phyloP scores from a whole-genome alignment of 2,329 filamentous ascomycete genomes.

The Pestalotiopsis sp. region DNA sequence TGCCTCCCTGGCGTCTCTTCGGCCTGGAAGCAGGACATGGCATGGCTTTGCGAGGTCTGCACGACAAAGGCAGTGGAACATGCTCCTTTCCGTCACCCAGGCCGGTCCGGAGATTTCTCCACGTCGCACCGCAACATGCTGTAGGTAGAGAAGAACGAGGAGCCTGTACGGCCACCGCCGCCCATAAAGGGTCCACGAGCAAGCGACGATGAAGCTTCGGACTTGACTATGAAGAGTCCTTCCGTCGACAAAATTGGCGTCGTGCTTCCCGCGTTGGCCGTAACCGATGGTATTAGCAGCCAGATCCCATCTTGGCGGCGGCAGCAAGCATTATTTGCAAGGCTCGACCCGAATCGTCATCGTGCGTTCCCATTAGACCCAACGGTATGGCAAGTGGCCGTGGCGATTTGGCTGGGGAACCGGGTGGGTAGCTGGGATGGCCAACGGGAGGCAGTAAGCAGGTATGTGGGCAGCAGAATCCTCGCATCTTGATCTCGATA shows the following conservation, averaged over 20 bases:
- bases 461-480: background rate
- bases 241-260: background rate
- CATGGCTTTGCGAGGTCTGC: slow-evolving; percentile 5
- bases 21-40: slow-evolving; percentile 6
- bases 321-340: background rate
- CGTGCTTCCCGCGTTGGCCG: background rate
- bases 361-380: slow-evolving; percentile 13
- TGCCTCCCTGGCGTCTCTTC: background rate
- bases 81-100: slow-evolving; percentile 13
- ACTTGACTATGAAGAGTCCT: background rate
- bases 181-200: background rate
- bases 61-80: slow-evolving; percentile 5
- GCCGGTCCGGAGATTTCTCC: slow-evolving; percentile 13
- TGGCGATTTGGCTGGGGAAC: slow-evolving; percentile 1
- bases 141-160: background rate
- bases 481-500: slow-evolving; percentile 1
- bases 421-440: background rate
- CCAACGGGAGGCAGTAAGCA: background rate
- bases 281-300: background rate
- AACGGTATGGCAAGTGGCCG: slow-evolving; percentile 8
- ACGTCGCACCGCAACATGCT: background rate
- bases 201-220: background rate
- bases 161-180: background rate
- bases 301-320: background rate
- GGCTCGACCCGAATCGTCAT: slow-evolving; percentile 4